phyloP scores from a whole-genome alignment of 495 filamentous ascomycete species.

The Xylaria palmicola region DNA sequence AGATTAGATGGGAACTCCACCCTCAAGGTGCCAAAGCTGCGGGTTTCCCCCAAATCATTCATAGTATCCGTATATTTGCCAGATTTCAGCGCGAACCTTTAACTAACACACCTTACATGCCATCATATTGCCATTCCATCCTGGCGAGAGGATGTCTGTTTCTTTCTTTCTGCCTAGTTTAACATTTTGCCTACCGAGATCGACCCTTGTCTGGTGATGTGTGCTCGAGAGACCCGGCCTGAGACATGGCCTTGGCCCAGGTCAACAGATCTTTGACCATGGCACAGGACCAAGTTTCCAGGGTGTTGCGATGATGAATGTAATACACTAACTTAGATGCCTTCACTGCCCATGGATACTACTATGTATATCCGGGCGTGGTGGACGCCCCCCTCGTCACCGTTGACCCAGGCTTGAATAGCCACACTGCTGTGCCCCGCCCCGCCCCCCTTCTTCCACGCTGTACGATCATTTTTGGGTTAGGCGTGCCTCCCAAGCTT shows the following conservation, averaged over 20 bases:
- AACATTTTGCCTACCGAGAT: not conserved
- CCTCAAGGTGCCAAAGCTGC: not conserved
- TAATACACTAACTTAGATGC: not conserved
- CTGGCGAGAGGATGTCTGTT: not conserved
- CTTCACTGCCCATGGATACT: not conserved
- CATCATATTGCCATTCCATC: too few species aligned
- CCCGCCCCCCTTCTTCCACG: not conserved
- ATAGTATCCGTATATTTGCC: too few species aligned
- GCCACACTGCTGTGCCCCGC: slow-evolving; percentile 16
- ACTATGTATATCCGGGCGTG: not conserved
- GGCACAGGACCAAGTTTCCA: slow-evolving; percentile 1
- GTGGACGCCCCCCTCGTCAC: not conserved
- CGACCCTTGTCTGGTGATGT: slow-evolving; percentile 5
- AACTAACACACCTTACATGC: too few species aligned
- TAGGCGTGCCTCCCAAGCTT: slow-evolving; percentile 5
- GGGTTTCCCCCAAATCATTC: too few species aligned
- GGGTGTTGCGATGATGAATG: not conserved
- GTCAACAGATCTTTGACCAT: slow-evolving; percentile 4
- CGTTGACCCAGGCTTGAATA: not conserved
- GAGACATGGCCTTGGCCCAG: slow-evolving; percentile 1
- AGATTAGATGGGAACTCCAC: not conserved
- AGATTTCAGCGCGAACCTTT: too few species aligned
- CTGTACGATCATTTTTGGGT: not conserved
- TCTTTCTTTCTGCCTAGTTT: not conserved
- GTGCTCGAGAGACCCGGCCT: not conserved